phyloP scores from a whole-genome alignment of 805 yeast genomes.

The Schwanniomyces occidentalis region DNA sequence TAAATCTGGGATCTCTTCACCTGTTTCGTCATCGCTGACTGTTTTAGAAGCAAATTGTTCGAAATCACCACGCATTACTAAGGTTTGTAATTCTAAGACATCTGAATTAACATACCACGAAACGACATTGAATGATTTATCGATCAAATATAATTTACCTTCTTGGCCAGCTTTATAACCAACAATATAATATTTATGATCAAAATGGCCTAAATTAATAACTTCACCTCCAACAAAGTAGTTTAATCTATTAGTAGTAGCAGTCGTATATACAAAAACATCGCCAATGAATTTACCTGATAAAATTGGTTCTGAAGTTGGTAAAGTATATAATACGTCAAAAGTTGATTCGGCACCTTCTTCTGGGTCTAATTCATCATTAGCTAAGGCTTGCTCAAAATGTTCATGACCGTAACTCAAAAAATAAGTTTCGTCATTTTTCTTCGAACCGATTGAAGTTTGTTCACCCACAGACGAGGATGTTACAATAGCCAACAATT shows the following conservation, averaged over 20 bases:
- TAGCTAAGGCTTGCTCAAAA: constrained; percentile 61
- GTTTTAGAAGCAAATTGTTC: constrained; percentile 52
- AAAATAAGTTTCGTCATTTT: constrained; percentile 68
- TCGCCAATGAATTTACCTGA: constrained; percentile 98
- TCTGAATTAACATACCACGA: constrained; percentile 81
- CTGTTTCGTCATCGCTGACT: constrained; percentile 36
- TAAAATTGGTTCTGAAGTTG: constrained; percentile 65
- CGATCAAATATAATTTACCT: constrained; percentile 85
- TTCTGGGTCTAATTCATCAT: constrained; percentile 63
- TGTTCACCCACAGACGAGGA: constrained; percentile 23
- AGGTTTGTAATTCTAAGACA: constrained; percentile 93
- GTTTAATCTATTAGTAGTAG: constrained; percentile 78
- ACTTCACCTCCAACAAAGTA: constrained; percentile 94
- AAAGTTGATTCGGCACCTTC: constrained; percentile 90
- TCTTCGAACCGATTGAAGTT: constrained; percentile 19
- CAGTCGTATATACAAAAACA: constrained; percentile 88
- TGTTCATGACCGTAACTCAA: constrained; percentile 69
- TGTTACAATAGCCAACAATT: constrained; percentile 70
- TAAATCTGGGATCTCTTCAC: constrained; percentile 39
- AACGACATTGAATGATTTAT: constrained; percentile 81
- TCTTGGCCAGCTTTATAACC: constrained; percentile 87
- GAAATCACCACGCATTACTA: constrained; percentile 91
- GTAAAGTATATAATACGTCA: constrained; percentile 78
- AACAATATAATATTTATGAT: constrained; percentile 78
- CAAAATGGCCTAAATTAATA: constrained; percentile 90